A percentile compares a stretch with the other conserved stretches of the same genome.
These are phyloP conservation scores for Candida insectorum DNA, from an alignment of 805 yeast species.

Conservation along the genomic window DNA sequence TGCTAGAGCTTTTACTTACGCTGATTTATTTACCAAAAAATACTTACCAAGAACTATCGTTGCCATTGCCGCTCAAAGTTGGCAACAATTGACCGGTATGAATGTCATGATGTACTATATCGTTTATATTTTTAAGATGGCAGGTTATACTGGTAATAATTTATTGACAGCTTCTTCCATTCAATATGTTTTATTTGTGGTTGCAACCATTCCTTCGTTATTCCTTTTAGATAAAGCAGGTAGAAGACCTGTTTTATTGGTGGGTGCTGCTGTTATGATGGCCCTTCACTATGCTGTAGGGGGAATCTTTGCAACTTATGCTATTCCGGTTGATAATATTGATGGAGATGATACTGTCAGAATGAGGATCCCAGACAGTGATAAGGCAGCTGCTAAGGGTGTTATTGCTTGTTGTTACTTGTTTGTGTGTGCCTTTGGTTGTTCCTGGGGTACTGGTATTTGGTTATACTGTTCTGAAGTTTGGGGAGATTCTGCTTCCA, in stretches of 20 bases:
- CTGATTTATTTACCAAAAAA: conserved; percentile 46
- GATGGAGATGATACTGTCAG: conserved; percentile 26
- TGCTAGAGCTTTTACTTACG: conserved; percentile 39
- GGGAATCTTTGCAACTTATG: conserved; percentile 35
- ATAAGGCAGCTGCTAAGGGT: conserved; percentile 37
- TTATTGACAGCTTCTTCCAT: conserved; percentile 51
- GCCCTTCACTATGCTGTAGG: conserved; percentile 29
- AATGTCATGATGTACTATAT: conserved; percentile 67
- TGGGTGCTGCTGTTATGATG: conserved; percentile 43
- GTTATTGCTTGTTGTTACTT: conserved; percentile 48
- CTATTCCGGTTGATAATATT: conserved; percentile 22
- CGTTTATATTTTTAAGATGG: conserved; percentile 60
- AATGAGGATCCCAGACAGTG: conserved; percentile 28
- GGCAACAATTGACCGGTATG: conserved; percentile 63
- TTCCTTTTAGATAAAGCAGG: conserved; percentile 56
- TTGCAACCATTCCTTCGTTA: conserved; percentile 57
- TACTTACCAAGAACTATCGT: conserved; percentile 45
- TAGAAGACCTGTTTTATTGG: conserved; percentile 55
- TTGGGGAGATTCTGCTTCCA: conserved; percentile 46
- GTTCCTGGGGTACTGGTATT: conserved; percentile 47
- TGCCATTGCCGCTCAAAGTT: conserved; percentile 50
- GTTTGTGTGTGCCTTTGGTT: conserved; percentile 50
- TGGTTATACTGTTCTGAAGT: conserved; percentile 66
- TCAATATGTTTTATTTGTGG: conserved; percentile 51
- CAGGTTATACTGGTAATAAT: conserved; percentile 52